phyloP scores from a whole-genome alignment of 257 asterid species.

The Leptodermis oblonga region DNA sequence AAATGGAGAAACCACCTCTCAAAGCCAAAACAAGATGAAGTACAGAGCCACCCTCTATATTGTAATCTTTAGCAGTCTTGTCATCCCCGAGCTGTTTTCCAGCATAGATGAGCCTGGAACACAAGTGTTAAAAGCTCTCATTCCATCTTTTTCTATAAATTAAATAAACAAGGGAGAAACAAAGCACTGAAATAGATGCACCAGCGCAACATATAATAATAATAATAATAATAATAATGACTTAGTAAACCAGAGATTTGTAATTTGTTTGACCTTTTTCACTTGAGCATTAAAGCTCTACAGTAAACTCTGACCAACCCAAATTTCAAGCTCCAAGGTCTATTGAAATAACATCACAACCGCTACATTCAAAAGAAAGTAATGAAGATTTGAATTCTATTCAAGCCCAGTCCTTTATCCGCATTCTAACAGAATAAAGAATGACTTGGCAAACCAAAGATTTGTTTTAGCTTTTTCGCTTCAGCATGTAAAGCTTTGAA shows the following conservation, averaged over 20 bases:
- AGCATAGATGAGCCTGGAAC: constrained; percentile 73
- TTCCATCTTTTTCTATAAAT: background rate
- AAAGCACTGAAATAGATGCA: background rate
- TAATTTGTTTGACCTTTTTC: no score
- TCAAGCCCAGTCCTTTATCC: background rate
- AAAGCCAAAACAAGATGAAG: constrained; percentile 80
- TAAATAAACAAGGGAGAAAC: background rate
- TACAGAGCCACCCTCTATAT: constrained; percentile 91
- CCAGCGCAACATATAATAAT: background rate
- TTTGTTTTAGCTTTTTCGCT: background rate
- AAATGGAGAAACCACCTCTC: constrained; percentile 54
- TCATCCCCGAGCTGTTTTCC: constrained; percentile 90
- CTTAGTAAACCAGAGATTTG: no score
- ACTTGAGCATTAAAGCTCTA: no score
- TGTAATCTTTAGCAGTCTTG: constrained; percentile 84
- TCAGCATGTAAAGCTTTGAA: background rate
- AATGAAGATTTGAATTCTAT: background rate
- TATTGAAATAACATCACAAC: no score
- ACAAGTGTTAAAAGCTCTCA: background rate
- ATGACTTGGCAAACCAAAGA: no score
- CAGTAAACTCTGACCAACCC: no score
- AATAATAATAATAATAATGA: no score
- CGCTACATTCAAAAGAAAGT: background rate
- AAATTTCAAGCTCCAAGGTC: no score
- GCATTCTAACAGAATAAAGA: background rate